Conservation (phyloP, 1,139 yeast genomes). For the Yamadazyma oceani region DNA sequence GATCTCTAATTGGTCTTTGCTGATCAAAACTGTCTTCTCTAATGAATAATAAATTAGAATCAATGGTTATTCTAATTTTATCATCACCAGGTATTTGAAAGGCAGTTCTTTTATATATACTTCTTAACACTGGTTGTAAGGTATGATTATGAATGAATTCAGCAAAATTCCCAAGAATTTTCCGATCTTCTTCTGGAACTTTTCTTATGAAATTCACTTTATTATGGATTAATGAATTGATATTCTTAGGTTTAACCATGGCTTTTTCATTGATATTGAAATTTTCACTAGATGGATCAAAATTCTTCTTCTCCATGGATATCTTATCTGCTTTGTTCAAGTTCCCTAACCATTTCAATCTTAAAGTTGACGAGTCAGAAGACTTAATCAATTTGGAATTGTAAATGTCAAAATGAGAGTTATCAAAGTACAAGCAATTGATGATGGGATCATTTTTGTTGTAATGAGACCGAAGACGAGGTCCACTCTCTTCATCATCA, state of each 20-base stretch:
- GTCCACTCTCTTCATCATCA: conserved; percentile 18
- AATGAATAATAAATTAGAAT: conserved; percentile 81
- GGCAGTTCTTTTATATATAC: conserved; percentile 88
- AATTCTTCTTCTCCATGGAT: conserved; percentile 76
- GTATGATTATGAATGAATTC: conserved; percentile 62
- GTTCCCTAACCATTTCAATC: conserved; percentile 91
- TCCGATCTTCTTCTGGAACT: conserved; percentile 27
- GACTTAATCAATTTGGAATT: conserved; percentile 77
- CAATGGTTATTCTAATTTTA: conserved; percentile 83
- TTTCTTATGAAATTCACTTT: conserved; percentile 26
- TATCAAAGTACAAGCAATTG: conserved; percentile 87
- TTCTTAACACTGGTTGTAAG: conserved; percentile 82
- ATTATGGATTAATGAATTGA: conserved; percentile 35
- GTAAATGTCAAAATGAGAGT: conserved; percentile 77
- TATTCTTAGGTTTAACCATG: conserved; percentile 67
- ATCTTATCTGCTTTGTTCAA: conserved; percentile 75
- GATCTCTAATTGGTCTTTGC: conserved; percentile 86
- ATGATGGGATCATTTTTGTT: conserved; percentile 70
- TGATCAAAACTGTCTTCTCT: conserved; percentile 88
- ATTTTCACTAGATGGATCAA: conserved; percentile 54
- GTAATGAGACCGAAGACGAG: background rate
- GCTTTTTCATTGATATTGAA: conserved; percentile 60
- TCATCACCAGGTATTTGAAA: conserved; percentile 98
- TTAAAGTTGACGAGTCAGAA: conserved; percentile 68
- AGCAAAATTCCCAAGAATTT: conserved; percentile 59